Evolutionary conservation across 1,139 yeast species (phyloP).

Genomic region (Diutina catenulata): DNA sequence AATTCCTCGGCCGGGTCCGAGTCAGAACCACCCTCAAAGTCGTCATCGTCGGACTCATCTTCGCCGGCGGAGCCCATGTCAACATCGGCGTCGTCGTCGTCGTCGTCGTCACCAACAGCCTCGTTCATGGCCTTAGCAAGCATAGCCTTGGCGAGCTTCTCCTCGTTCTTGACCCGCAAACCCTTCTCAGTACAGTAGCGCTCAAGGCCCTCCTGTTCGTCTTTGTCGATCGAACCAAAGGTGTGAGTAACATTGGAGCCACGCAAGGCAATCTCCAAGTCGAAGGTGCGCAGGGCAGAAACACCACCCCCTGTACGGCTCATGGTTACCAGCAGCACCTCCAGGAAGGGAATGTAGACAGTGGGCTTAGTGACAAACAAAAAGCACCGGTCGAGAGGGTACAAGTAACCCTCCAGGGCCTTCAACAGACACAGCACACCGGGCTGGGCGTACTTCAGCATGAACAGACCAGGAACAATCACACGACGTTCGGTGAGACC

Average conservation of each 20-base stretch:
- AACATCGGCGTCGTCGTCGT: slow-evolving; percentile 40
- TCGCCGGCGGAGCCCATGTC: slow-evolving; percentile 72
- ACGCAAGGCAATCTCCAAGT: slow-evolving; percentile 65
- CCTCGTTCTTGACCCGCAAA: slow-evolving; percentile 76
- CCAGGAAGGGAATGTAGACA: slow-evolving; percentile 77
- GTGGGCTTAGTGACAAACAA: slow-evolving; percentile 92
- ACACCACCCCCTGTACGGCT: slow-evolving; percentile 75
- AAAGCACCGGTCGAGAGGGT: slow-evolving; percentile 83
- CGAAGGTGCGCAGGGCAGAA: slow-evolving; percentile 82
- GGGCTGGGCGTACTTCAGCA: slow-evolving; percentile 61
- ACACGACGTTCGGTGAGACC: slow-evolving; percentile 85
- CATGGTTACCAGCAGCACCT: slow-evolving; percentile 64
- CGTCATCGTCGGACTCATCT: slow-evolving; percentile 56
- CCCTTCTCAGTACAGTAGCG: slow-evolving; percentile 68
- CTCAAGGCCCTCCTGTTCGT: slow-evolving; percentile 77
- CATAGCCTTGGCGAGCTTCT: slow-evolving; percentile 73
- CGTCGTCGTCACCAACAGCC: slow-evolving; percentile 53
- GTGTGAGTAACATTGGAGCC: slow-evolving; percentile 61
- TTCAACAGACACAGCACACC: slow-evolving; percentile 87
- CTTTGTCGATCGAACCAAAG: slow-evolving; percentile 83
- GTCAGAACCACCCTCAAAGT: slow-evolving; percentile 49
- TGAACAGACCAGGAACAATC: slow-evolving; percentile 77
- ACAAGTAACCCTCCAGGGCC: slow-evolving; percentile 90
- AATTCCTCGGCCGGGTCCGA: slow-evolving; percentile 81
- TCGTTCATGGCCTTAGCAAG: slow-evolving; percentile 67